Percentiles rank a stretch among this genome's conserved stretches.
Conservation (phyloP, 2,329 filamentous ascomycete genomes). For the Teratosphaeria zuluensis region DNA sequence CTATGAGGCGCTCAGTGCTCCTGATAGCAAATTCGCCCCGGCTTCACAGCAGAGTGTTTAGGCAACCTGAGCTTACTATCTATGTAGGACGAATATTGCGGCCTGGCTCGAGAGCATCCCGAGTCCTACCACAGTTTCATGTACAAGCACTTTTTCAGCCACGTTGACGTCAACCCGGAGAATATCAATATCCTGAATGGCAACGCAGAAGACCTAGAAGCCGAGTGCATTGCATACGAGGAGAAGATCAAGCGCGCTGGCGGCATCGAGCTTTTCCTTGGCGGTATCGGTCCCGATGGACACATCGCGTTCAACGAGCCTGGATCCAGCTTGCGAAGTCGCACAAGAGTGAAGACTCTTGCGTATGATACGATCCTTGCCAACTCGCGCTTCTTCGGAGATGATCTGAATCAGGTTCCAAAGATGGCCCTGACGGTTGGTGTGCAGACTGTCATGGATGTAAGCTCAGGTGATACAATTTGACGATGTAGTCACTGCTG, state of each 20-base stretch:
- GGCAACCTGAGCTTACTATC: background rate
- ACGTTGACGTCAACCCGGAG: slow-evolving; percentile 67
- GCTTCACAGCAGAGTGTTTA: background rate
- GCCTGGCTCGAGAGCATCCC: slow-evolving; percentile 69
- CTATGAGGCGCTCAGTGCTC: background rate
- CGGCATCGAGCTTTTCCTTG: slow-evolving; percentile 78
- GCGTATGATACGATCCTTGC: slow-evolving; percentile 80
- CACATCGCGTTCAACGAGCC: slow-evolving; percentile 90
- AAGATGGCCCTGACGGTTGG: slow-evolving; percentile 77
- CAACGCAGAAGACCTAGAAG: slow-evolving; percentile 64
- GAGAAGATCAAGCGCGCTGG: slow-evolving; percentile 63
- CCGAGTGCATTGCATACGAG: slow-evolving; percentile 72
- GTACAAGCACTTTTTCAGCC: slow-evolving; percentile 87
- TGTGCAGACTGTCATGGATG: slow-evolving; percentile 71
- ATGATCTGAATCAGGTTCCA: slow-evolving; percentile 64
- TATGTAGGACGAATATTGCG: slow-evolving; percentile 71
- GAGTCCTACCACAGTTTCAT: slow-evolving; percentile 88
- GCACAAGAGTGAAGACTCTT: slow-evolving; percentile 76
- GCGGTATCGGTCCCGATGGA: slow-evolving; percentile 75
- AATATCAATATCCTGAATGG: slow-evolving; percentile 81
- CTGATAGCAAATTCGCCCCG: background rate
- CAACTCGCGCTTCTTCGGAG: slow-evolving; percentile 74
- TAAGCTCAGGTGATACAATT: slow-evolving; percentile 17
- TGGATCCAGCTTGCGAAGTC: slow-evolving; percentile 64
- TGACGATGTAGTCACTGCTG: background rate